Percentiles rank a stretch among this genome's conserved stretches.
Evolutionary conservation across 2,329 filamentous ascomycete genomes (phyloP).

Genomic region (Cladosporium sp.): DNA sequence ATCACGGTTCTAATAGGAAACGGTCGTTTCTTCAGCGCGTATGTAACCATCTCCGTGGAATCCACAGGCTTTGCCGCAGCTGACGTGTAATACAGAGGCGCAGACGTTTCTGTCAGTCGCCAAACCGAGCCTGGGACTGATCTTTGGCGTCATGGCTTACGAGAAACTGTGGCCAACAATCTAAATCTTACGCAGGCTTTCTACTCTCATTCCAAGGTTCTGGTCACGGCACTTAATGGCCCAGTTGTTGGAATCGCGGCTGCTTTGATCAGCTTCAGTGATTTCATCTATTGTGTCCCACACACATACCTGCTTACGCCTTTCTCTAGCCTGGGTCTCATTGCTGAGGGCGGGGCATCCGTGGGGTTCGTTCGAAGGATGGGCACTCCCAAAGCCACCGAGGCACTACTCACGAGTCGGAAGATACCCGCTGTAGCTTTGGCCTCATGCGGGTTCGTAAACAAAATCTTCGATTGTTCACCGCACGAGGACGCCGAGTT

Average conservation of each 20-base stretch:
- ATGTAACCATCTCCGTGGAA: slow-evolving; percentile 38
- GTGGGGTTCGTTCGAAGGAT: slow-evolving; percentile 73
- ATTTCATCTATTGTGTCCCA: slow-evolving; percentile 86
- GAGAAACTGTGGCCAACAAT: slow-evolving; percentile 75
- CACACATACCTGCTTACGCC: slow-evolving; percentile 83
- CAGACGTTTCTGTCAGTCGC: slow-evolving; percentile 62
- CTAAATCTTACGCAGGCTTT: slow-evolving; percentile 85
- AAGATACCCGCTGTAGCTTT: slow-evolving; percentile 69
- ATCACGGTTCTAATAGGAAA: slow-evolving; percentile 80
- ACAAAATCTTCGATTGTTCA: slow-evolving; percentile 67
- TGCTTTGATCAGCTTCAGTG: slow-evolving; percentile 73
- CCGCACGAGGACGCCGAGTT: slow-evolving; percentile 63
- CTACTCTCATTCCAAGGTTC: slow-evolving; percentile 88
- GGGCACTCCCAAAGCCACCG: slow-evolving; percentile 76
- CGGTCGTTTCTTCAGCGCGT: slow-evolving; percentile 84
- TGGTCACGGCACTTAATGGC: slow-evolving; percentile 85
- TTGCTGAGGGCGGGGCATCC: slow-evolving; percentile 79
- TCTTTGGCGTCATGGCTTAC: slow-evolving; percentile 55
- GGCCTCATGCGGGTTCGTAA: slow-evolving; percentile 73
- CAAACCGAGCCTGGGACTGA: slow-evolving; percentile 33
- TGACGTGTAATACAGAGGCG: slow-evolving; percentile 55
- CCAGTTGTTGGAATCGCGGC: slow-evolving; percentile 85
- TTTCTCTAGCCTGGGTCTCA: slow-evolving; percentile 83
- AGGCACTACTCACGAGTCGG: slow-evolving; percentile 87
- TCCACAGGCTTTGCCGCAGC: no score